Percentiles rank a stretch among this genome's conserved stretches.
phyloP scores from a whole-genome alignment of 345 rosid species.

The Lagerstroemia speciosa region DNA sequence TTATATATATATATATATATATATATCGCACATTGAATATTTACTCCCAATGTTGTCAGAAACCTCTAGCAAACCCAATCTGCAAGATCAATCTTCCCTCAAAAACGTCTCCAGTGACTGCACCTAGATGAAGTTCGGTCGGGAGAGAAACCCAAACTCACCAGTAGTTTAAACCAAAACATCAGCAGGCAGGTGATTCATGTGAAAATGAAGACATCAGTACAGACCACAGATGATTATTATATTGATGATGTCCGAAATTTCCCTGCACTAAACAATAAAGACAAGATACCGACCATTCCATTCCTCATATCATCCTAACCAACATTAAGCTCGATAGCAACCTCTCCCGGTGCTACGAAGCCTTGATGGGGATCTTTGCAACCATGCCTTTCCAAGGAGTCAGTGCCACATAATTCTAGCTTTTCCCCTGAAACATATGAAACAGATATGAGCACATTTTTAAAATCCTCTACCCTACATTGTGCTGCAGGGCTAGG shows the following conservation, averaged over 20 bases:
- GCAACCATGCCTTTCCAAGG: neutral
- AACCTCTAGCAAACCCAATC: too few relatives aligned
- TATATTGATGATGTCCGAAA: neutral
- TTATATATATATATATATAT: too few relatives aligned
- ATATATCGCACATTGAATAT: too few relatives aligned
- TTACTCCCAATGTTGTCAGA: too few relatives aligned
- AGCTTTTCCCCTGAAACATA: neutral
- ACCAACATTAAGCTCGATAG: neutral
- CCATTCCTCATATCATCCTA: neutral
- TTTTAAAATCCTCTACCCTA: neutral
- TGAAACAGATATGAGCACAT: neutral
- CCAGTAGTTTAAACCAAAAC: neutral
- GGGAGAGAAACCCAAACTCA: neutral
- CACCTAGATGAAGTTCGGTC: too few relatives aligned
- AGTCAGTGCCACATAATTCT: neutral
- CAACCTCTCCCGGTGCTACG: neutral
- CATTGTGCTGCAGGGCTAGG: too few relatives aligned
- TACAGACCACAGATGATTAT: neutral
- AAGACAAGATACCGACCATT: neutral
- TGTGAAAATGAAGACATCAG: neutral
- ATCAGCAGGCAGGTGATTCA: neutral
- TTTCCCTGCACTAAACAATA: neutral
- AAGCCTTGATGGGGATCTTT: neutral
- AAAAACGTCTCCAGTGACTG: too few relatives aligned
- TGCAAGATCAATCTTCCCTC: too few relatives aligned